Percentiles rank a stretch among this genome's conserved stretches.
Evolutionary conservation across 2,329 filamentous ascomycete genomes (phyloP).

Genomic region (Fusarium tricinctum): DNA sequence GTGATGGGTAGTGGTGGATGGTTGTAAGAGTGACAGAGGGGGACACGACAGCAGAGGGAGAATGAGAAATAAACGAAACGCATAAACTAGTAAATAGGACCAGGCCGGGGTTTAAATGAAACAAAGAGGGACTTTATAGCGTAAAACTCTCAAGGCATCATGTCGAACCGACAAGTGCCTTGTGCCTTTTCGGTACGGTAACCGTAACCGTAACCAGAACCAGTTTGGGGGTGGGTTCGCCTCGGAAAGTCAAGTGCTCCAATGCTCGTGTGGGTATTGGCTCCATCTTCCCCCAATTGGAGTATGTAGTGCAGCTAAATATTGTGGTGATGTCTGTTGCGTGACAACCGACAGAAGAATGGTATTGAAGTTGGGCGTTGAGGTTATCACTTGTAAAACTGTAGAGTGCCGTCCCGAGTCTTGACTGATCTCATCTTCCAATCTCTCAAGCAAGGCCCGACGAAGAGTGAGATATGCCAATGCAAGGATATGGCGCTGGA

Average conservation of each 20-base stretch:
- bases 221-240: constrained; percentile 50
- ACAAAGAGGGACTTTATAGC: constrained; percentile 46
- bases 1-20: neutral
- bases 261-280: constrained; percentile 46
- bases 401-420: neutral
- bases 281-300: constrained; percentile 44
- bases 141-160: constrained; percentile 30
- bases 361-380: neutral
- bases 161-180: constrained; percentile 35
- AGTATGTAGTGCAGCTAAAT: constrained; percentile 28
- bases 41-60: constrained; percentile 10
- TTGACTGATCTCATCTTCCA: neutral
- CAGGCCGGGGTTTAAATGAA: constrained; percentile 34
- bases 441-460: neutral
- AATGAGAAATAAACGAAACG: constrained; percentile 17
- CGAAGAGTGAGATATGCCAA: neutral
- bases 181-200: constrained; percentile 23
- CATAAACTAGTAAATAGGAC: constrained; percentile 22
- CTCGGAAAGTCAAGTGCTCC: constrained; percentile 48
- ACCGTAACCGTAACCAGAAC: constrained; percentile 34
- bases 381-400: neutral
- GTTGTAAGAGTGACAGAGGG: constrained; percentile 4
- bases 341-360: constrained; percentile 29
- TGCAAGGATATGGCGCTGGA: neutral
- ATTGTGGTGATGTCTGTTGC: constrained; percentile 17